These are phyloP conservation scores for Dothiorella sarmentorum DNA, from an alignment of 2,329 filamentous ascomycete genomes.

Conservation along the genomic window DNA sequence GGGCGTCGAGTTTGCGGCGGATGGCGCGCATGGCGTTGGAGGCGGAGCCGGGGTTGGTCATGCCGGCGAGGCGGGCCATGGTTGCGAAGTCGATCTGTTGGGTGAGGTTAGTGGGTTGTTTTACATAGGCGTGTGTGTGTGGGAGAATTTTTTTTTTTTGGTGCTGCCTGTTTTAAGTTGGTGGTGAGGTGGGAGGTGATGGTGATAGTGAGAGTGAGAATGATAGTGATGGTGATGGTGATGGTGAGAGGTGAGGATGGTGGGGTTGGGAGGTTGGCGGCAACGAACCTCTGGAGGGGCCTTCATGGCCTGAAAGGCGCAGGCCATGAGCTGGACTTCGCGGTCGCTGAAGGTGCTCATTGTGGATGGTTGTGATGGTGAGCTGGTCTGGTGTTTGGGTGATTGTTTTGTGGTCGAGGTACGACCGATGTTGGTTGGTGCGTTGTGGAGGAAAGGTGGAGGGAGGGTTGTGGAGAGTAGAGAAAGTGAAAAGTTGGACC, in stretches of 20 bases:
- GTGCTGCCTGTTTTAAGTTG: too few relatives aligned
- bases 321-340: constrained; percentile 18
- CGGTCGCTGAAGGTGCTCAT: constrained; percentile 13
- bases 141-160: too few relatives aligned
- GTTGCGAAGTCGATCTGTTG: constrained; percentile 36
- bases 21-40: constrained; percentile 38
- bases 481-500: not conserved
- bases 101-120: not conserved
- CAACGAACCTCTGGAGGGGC: constrained; percentile 5
- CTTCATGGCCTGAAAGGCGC: constrained; percentile 18
- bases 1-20: constrained; percentile 30
- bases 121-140: not conserved
- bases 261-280: not conserved
- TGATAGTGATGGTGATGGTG: too few relatives aligned
- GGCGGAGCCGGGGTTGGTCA: constrained; percentile 37
- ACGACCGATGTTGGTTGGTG: not conserved
- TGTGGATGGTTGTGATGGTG: not conserved
- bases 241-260: not conserved
- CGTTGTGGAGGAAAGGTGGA: not conserved
- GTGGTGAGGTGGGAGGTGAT: too few relatives aligned
- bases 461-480: not conserved
- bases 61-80: constrained; percentile 34
- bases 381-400: too few relatives aligned
- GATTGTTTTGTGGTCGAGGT: not conserved
- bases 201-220: too few relatives aligned